Evolutionary conservation across 1,284 basidiomycete species (phyloP).

Genomic region (Ustilago loliicola): DNA sequence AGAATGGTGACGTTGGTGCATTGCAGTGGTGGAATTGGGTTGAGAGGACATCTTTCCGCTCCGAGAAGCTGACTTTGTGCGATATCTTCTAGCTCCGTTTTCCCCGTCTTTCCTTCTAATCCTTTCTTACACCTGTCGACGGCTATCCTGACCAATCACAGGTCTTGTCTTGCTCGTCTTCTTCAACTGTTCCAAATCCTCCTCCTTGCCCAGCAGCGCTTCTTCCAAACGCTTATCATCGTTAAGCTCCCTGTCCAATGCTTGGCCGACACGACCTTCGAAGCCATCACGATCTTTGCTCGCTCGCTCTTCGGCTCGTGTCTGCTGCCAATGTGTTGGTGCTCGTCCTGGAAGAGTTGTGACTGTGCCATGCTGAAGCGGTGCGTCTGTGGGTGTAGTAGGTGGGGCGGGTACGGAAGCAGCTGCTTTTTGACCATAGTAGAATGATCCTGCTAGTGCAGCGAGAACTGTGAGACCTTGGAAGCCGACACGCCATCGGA

Average conservation of each 20-base stretch:
- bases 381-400: constrained; percentile 11
- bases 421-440: constrained; percentile 54
- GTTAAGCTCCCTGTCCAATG: constrained; percentile 36
- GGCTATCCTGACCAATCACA: constrained; percentile 40
- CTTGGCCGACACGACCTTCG: constrained; percentile 30
- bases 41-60: background rate
- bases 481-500: constrained; percentile 68
- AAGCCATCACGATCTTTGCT: constrained; percentile 34
- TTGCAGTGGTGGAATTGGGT: background rate
- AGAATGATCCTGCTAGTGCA: constrained; percentile 61
- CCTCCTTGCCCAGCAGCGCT: constrained; percentile 51
- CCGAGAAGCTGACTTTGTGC: background rate
- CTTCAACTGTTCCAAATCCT: constrained; percentile 27
- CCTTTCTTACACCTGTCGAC: constrained; percentile 30
- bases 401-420: constrained; percentile 39
- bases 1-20: constrained; percentile 22
- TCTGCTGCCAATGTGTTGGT: constrained; percentile 48
- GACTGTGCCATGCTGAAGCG: constrained; percentile 31
- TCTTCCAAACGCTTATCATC: constrained; percentile 49
- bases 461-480: constrained; percentile 68
- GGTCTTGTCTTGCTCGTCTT: constrained; percentile 29
- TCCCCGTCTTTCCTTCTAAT: background rate
- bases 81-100: background rate
- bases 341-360: constrained; percentile 43
- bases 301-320: constrained; percentile 37